Conservation (phyloP, 2,329 filamentous ascomycete species). For the Hysterium pulicare region DNA sequence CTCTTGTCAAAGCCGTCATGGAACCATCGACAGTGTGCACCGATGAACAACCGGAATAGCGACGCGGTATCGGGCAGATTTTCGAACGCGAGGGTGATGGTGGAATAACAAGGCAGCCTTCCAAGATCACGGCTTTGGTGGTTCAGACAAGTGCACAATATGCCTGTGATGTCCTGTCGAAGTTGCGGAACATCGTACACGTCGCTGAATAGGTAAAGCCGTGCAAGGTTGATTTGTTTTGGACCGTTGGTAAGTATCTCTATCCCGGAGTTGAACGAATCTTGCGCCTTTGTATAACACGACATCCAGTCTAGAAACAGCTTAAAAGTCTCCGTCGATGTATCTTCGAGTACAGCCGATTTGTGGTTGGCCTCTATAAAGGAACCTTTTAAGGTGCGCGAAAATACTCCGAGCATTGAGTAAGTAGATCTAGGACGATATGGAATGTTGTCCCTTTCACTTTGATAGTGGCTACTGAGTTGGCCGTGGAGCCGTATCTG, state of each 20-base stretch:
- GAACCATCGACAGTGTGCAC: too few species aligned
- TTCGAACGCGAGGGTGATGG: too few species aligned
- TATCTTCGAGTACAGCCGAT: not conserved
- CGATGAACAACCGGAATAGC: too few species aligned
- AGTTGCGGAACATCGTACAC: conserved; percentile 51
- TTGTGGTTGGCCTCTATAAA: not conserved
- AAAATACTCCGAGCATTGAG: not conserved
- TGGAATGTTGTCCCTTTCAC: not conserved
- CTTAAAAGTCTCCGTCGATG: not conserved
- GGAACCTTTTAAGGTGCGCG: not conserved
- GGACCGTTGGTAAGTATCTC: not conserved
- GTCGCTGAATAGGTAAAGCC: not conserved
- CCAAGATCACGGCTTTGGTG: too few species aligned
- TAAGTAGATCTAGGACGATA: not conserved
- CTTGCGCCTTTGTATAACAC: too few species aligned
- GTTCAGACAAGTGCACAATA: too few species aligned
- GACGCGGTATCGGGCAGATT: too few species aligned
- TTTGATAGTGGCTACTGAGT: too few species aligned
- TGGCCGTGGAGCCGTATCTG: too few species aligned
- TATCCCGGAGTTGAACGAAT: not conserved
- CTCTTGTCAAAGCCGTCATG: too few species aligned
- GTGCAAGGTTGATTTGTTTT: not conserved
- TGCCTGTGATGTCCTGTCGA: conserved; percentile 1
- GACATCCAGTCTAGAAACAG: not conserved
- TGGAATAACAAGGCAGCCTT: too few species aligned